Percentiles rank a stretch among this genome's conserved stretches.
Conservation (phyloP, 1,139 yeast species). For the Spathaspora sp. region DNA sequence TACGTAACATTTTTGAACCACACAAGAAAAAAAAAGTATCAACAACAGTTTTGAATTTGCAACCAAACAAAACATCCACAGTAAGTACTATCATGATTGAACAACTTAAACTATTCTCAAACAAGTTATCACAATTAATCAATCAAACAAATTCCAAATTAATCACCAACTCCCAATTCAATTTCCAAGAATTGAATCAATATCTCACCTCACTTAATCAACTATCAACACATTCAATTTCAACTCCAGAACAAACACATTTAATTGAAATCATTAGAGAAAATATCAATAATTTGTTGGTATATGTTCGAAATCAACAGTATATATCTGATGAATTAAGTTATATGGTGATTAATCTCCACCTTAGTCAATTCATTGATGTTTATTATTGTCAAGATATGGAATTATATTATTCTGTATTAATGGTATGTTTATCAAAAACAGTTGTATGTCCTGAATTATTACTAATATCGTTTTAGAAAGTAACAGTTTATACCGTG, state of each 20-base stretch:
- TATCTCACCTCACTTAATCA: neutral
- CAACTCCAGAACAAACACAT: neutral
- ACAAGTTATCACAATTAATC: neutral
- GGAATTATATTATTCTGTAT: neutral
- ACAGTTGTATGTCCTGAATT: neutral
- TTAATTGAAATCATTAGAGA: neutral
- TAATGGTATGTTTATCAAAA: conserved; percentile 2
- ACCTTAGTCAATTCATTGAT: conserved; percentile 1
- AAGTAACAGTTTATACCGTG: neutral
- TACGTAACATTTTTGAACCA: no score
- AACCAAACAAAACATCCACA: neutral
- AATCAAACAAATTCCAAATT: neutral
- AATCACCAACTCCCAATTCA: neutral
- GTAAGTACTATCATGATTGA: neutral
- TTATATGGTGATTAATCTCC: conserved; percentile 1
- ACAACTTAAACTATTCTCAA: neutral
- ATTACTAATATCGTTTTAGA: conserved; percentile 1
- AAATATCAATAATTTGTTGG: neutral
- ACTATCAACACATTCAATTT: neutral
- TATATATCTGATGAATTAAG: neutral
- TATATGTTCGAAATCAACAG: neutral
- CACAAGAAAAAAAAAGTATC: neutral
- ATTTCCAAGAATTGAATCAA: neutral
- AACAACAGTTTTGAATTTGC: conserved; percentile 1
- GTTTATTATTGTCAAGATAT: neutral